Conservation (phyloP, 2,329 filamentous ascomycete genomes). For the Pseudogymnoascus sp. region DNA sequence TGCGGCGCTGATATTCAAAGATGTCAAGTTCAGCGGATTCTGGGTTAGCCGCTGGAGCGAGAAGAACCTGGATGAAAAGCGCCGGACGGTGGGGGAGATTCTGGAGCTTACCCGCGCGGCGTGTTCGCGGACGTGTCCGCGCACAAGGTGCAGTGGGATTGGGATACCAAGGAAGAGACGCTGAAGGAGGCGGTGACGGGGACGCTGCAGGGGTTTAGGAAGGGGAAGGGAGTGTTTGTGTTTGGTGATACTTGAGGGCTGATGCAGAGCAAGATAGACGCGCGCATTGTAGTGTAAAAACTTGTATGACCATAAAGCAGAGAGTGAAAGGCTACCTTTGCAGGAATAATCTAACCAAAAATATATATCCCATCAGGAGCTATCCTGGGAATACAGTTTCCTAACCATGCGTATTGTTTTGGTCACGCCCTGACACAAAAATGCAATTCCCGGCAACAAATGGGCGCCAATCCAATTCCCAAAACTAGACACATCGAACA, state of each 20-base stretch:
- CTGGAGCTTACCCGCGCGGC: constrained; percentile 67
- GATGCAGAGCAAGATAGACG: constrained; percentile 18
- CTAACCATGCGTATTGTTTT: background rate
- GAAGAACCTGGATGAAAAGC: constrained; percentile 64
- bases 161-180: constrained; percentile 65
- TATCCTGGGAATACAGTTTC: background rate
- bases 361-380: background rate
- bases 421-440: background rate
- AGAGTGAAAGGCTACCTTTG: constrained; percentile 2
- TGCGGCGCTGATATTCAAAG: constrained; percentile 85
- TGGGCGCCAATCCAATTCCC: constrained; percentile 10
- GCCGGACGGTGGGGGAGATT: constrained; percentile 77
- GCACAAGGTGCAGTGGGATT: constrained; percentile 76
- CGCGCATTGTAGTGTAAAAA: constrained; percentile 8
- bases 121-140: constrained; percentile 77
- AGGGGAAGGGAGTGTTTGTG: constrained; percentile 84
- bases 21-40: constrained; percentile 83
- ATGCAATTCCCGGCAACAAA: constrained; percentile 4
- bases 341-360: background rate
- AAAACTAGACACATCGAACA: constrained; percentile 10
- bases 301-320: constrained; percentile 2
- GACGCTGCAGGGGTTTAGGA: constrained; percentile 75
- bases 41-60: constrained; percentile 92
- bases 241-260: constrained; percentile 51
- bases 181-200: constrained; percentile 72